A percentile compares a stretch with the other conserved stretches of the same genome.
Conservation (phyloP, 768 basidiomycete species). For the Pulveroboletus sp. region DNA sequence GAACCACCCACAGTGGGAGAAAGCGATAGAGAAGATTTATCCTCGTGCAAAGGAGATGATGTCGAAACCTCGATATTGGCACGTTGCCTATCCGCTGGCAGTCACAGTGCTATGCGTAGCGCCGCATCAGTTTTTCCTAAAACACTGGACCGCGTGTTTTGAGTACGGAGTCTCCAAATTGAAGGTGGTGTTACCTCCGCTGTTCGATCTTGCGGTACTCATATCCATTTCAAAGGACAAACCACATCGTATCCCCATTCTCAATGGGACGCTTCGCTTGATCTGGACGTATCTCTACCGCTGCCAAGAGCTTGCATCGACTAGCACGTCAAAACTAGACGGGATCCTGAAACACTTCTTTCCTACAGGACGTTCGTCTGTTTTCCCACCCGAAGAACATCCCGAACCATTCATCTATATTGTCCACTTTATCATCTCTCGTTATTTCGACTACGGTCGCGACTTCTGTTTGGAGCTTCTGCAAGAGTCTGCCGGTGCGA, state of each 20-base stretch:
- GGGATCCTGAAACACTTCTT: constrained; percentile 72
- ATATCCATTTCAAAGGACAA: constrained; percentile 58
- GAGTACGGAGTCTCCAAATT: constrained; percentile 71
- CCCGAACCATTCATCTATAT: constrained; percentile 75
- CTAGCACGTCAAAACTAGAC: constrained; percentile 78
- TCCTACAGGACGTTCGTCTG: constrained; percentile 57
- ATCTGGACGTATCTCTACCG: constrained; percentile 96
- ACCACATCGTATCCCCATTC: constrained; percentile 57
- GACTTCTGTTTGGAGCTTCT: constrained; percentile 79
- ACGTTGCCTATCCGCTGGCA: constrained; percentile 77
- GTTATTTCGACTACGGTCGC: constrained; percentile 80
- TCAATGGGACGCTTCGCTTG: constrained; percentile 80
- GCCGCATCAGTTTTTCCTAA: constrained; percentile 78
- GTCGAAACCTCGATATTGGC: constrained; percentile 87
- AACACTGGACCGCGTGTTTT: constrained; percentile 73
- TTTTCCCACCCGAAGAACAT: constrained; percentile 69
- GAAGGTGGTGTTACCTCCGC: constrained; percentile 51
- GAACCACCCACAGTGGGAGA: constrained; percentile 92
- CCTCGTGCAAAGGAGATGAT: constrained; percentile 83
- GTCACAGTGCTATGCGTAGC: constrained; percentile 84
- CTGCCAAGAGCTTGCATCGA: constrained; percentile 79
- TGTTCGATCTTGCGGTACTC: constrained; percentile 2
- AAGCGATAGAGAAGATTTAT: constrained; percentile 80
- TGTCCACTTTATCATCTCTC: constrained; percentile 76
- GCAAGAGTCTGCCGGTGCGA: constrained; percentile 56